Conservation (phyloP, 2,329 filamentous ascomycete genomes). For the Penicillium sp. region DNA sequence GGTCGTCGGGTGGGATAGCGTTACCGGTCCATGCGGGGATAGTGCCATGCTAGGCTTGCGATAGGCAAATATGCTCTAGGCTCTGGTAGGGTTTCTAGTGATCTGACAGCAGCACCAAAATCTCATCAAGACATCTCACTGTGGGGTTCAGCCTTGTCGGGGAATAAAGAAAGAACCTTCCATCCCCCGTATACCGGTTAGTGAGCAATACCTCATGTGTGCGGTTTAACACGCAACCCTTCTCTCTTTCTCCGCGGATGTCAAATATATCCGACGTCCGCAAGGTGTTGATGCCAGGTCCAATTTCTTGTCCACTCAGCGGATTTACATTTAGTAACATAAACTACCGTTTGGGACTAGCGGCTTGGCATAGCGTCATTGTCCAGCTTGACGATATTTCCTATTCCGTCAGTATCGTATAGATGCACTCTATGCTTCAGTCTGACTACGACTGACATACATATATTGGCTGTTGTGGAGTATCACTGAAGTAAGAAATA, state of each 20-base stretch:
- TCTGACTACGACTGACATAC: too few species aligned
- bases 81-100: background rate
- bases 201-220: background rate
- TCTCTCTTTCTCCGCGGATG: conserved; percentile 18
- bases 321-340: conserved; percentile 39
- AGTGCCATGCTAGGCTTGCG: conserved; percentile 7
- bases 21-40: conserved; percentile 3
- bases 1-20: conserved; percentile 25
- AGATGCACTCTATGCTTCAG: background rate
- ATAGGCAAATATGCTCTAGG: background rate
- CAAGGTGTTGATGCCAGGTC: background rate
- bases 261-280: background rate
- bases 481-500: background rate
- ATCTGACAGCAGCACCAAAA: background rate
- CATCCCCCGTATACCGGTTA: background rate
- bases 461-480: background rate
- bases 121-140: background rate
- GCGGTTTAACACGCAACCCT: conserved; percentile 4
- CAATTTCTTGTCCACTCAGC: conserved; percentile 29
- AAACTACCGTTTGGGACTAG: conserved; percentile 33
- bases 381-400: background rate
- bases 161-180: background rate
- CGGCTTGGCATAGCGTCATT: conserved; percentile 19
- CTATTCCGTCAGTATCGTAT: background rate
- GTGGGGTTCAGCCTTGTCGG: conserved; percentile 6